A percentile compares a stretch with the other conserved stretches of the same genome.
phyloP scores from a whole-genome alignment of 495 filamentous ascomycete genomes.

The Trichoderma reesei region DNA sequence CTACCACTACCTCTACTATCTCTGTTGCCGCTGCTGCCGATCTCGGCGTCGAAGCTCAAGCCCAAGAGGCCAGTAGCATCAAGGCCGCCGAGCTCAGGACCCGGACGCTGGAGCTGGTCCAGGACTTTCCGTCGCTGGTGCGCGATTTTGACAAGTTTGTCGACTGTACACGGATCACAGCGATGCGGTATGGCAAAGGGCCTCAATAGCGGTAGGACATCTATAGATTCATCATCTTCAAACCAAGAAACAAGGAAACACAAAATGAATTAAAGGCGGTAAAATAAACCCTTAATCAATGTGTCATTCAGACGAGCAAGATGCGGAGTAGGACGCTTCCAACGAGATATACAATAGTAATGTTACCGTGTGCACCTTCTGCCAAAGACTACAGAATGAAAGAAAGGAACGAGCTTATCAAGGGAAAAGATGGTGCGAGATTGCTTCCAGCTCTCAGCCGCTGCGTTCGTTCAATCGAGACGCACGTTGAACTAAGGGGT shows the following conservation, averaged over 20 bases:
- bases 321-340: too few species aligned
- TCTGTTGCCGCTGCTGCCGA: background rate
- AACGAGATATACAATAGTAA: too few species aligned
- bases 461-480: constrained; percentile 3
- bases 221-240: too few species aligned
- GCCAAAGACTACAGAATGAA: too few species aligned
- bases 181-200: background rate
- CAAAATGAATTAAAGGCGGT: background rate
- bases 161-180: background rate
- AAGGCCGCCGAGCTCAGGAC: background rate
- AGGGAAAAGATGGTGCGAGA: background rate
- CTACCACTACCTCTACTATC: background rate
- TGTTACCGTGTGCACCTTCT: too few species aligned
- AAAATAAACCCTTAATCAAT: background rate
- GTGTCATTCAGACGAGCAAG: too few species aligned
- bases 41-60: too few species aligned
- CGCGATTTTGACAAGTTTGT: constrained; percentile 8
- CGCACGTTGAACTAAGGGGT: background rate
- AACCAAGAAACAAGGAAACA: background rate
- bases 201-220: background rate
- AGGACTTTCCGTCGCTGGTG: constrained; percentile 8
- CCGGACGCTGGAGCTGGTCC: constrained; percentile 3
- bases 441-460: too few species aligned
- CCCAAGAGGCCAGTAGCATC: background rate
- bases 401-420: too few species aligned